Evolutionary conservation across 768 basidiomycete species (phyloP), one percentile per base, ranked within the genome.

Genomic region (Symmetrospora coprosmae): DNA sequence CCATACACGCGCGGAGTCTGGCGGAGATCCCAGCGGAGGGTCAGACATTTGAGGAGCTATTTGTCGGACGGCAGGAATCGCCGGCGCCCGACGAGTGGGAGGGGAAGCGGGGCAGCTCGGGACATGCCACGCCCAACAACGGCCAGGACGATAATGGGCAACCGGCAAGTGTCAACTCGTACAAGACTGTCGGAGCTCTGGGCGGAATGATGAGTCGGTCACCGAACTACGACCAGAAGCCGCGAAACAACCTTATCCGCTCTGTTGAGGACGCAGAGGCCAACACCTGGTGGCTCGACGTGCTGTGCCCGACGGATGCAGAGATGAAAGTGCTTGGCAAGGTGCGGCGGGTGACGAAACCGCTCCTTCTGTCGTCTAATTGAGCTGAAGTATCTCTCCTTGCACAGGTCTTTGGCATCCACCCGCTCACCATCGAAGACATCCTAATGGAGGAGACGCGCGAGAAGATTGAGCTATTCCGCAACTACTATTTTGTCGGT

Each of bases 371-470:
- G 23, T 21, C 46, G 39, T 49, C 27, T 2, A n/a, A 17, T 19
- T n/a, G 39, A 11, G 31, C 16, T 0, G 11, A 27, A 35, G 31
- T 4, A 47, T 55, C 45, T 50, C 35, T 33, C 62, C 28, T 7
- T 35, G n/a, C 21, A 21, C 63, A 94, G 91, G 90, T 92, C 9
- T 99, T 97, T 73, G 80, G 80, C 19, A 94, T 99, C 69, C 94
- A 99, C 75, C 94, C 94, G 2, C 78, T 99, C 65, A 99, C 94
- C 4, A 92, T 92, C 19, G 94, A 99, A 76, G 94, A 99, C 76
- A 97, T 99, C 71, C 83, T 87, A 69, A 94, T 97, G 85, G 94
- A 99, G 73, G 94, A 99, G 76, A 86, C 91, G 38, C 88, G 94
- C 69, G 94, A 99, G 76, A 99, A 99, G 78, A 99, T 99, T 67